Base-by-base conservation (phyloP, 495 filamentous ascomycete species). In the Podospora comata region DNA sequence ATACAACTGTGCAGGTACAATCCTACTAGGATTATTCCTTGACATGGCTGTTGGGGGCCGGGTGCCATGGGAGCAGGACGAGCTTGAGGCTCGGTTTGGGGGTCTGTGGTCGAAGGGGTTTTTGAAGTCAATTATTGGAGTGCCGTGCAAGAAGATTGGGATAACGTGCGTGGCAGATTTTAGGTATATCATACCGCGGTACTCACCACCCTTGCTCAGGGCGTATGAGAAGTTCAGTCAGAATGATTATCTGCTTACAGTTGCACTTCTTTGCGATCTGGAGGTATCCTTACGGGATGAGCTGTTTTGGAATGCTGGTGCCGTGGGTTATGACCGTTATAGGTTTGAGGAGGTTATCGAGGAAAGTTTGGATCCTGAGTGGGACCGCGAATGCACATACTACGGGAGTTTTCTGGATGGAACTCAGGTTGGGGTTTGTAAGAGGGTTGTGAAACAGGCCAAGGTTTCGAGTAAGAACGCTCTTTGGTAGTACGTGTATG, bases 231-330 rank as follows among this genome's bases (percentile, higher is more conserved):
- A 20, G 13, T 26, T 60, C n/a, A 60, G 58, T 27, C 58, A 5
- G 3, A 60, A 60, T 20, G 58, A 60, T 20, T 60, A 60, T 15
- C 58, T 60, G 4, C 58, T 60, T 27, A 60, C 58, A 15, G 58
- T 20, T 26, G 23, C 23, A 60, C 4, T 60, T 23, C 27, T 60
- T 9, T 60, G 58, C 11, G 3, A 20, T 5, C n/a, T 60, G 5
- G 0, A 39, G 5, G 3, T 11, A 11, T 11, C 34, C 5, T 11
- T 11, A 39, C 34, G 34, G 3, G 34, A 11, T 11, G 11, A 39
- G 11, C 34, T 39, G 6, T 6, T 6, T 11, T 39, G 34, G 34
- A 11, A 39, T 11, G 34, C 34, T 11, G 34, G 34, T 1, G 34
- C 34, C 11, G 1, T 39, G 34, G 34, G 11, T 39, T 39, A 39